Base-by-base conservation (phyloP, 371 early-diverging fungal genomes). In the Caulochytrium protostelioides region DNA sequence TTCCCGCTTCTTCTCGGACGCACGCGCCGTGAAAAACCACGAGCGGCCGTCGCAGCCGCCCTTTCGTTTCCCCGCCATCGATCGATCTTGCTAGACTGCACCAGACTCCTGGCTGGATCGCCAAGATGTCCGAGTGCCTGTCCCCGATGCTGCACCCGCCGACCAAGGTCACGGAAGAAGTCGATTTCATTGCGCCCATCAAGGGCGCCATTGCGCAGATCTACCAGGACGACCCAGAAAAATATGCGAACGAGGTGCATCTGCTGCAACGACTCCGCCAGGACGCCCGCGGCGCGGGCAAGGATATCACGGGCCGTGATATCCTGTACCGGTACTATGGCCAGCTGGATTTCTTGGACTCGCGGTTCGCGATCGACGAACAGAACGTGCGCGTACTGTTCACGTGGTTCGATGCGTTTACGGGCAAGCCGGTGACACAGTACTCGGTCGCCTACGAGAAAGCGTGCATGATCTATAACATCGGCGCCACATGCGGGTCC, bases 361-460 rank as follows among this genome's bases (percentile, higher is more conserved):
- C 84, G 35, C 71, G 89, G 20, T 86, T 94, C 47, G 81, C 79
- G 14, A 72, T 89, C 6, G 87, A 84, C 45, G 85, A 86, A 46
- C 76, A 80, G 28, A 70, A 77, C 43, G 73, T 87, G 34, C 81
- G 78, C 46, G 65, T 86, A 6, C 49, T 69, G 3, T 92, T 92
- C 45, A 71, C 69, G 26, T 92, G 92, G 92, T 76, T 74, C 48
- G 86, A 85, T 42, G 76, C 79, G 4, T 85, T 85, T 49, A 74
- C 71, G 18, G 45, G 43, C 16, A 63, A 66, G 44, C 32, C 57
- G 0, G 57, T 67, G 13, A 53, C 75, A 9, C 95, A 94, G 44
- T 72, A 69, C 49, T 85, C 90, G 2, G 61, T 89, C 35, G 95
- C 95, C 1, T 92, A 82, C 52, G 91, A 90, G 44, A 87, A 89